phyloP scores from a whole-genome alignment of 2,329 filamentous ascomycete genomes.

The Rutstroemia sydowiana region DNA sequence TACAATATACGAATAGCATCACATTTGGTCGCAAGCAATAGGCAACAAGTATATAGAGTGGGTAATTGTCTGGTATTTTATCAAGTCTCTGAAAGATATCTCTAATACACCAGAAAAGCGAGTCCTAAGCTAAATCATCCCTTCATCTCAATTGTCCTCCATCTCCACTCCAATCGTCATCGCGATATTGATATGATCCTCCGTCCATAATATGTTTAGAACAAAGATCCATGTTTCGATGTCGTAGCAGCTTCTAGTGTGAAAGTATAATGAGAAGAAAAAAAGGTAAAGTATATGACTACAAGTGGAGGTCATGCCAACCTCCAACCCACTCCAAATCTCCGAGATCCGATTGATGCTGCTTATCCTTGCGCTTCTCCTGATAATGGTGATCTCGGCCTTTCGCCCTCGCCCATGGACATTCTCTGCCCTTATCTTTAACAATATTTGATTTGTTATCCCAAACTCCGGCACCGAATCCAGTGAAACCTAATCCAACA shows the following conservation, averaged over 20 bases:
- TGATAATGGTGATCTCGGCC: constrained; percentile 45
- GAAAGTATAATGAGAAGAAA: constrained; percentile 7
- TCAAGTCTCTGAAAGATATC: constrained; percentile 22
- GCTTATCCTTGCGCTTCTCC: constrained; percentile 27
- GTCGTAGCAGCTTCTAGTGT: constrained; percentile 8
- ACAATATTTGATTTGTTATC: constrained; percentile 27
- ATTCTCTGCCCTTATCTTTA: constrained; percentile 36
- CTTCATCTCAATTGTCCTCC: constrained; percentile 5
- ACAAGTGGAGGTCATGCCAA: constrained; percentile 65
- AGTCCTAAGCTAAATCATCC: constrained; percentile 23
- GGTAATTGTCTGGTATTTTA: constrained; percentile 32
- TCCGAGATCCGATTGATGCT: constrained; percentile 51
- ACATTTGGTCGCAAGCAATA: no score
- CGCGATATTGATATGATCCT: not conserved
- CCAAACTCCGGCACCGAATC: constrained; percentile 34
- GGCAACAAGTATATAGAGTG: constrained; percentile 26
- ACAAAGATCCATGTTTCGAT: constrained; percentile 14
- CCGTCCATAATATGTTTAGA: constrained; percentile 9
- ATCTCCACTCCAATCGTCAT: not conserved
- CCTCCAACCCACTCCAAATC: constrained; percentile 93
- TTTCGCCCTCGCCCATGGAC: constrained; percentile 41
- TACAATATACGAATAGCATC: no score
- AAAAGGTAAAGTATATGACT: constrained; percentile 19
- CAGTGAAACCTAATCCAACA: constrained; percentile 40
- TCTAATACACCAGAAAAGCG: constrained; percentile 32